Evolutionary conservation across 106 monocot genomes (phyloP).

Genomic region (Dactylorhiza incarnata): DNA sequence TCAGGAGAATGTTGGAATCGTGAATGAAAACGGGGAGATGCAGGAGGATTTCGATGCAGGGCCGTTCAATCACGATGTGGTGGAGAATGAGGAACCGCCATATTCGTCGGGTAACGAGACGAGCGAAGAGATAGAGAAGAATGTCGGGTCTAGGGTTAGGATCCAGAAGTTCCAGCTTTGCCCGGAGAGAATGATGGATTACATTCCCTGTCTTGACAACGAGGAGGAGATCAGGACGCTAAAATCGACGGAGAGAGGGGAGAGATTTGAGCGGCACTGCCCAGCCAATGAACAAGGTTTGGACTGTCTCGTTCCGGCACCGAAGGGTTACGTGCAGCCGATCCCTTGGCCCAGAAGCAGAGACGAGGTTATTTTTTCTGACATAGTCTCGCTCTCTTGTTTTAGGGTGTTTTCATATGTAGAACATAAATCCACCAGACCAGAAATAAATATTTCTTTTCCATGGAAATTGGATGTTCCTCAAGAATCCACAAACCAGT

Average conservation of each 20-base stretch:
- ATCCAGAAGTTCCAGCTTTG: constrained; percentile 58
- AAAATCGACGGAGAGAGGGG: constrained; percentile 60
- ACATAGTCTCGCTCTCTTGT: not conserved
- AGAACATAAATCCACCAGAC: no score
- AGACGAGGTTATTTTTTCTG: constrained; percentile 55
- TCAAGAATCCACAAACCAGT: not conserved
- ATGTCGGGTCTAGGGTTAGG: constrained; percentile 12
- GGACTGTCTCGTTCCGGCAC: constrained; percentile 71
- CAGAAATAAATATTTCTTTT: not conserved
- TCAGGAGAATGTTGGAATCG: constrained; percentile 34
- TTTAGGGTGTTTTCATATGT: not conserved
- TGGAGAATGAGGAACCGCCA: constrained; percentile 18
- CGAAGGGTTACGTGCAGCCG: constrained; percentile 65
- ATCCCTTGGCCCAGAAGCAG: constrained; percentile 92
- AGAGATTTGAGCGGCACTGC: constrained; percentile 90
- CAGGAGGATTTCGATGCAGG: constrained; percentile 54
- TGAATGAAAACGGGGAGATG: constrained; percentile 53
- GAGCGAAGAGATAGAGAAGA: not conserved
- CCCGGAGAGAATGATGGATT: constrained; percentile 65
- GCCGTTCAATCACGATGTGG: constrained; percentile 35
- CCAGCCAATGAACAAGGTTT: constrained; percentile 37
- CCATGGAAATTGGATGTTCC: not conserved
- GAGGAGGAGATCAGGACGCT: constrained; percentile 51
- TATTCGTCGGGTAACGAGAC: not conserved
- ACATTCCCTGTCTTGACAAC: constrained; percentile 92